Conservation (phyloP, 805 yeast genomes). For the Kregervanrija fluxuum region DNA sequence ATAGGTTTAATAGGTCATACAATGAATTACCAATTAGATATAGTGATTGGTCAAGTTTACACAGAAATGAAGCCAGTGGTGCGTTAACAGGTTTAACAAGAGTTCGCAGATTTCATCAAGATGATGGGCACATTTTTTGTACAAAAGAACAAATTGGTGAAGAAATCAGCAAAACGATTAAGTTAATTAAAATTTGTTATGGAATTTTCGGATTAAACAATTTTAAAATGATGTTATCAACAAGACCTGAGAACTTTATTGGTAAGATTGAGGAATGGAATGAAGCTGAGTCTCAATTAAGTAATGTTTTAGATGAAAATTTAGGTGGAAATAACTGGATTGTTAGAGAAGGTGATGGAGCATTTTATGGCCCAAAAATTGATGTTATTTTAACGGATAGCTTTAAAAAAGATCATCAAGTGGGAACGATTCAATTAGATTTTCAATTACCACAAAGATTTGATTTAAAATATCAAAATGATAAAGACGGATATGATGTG, state of each 20-base stretch:
- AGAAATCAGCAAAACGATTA: conserved; percentile 69
- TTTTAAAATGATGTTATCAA: conserved; percentile 66
- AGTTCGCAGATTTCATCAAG: conserved; percentile 94
- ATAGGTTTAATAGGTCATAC: conserved; percentile 68
- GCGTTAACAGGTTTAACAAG: conserved; percentile 89
- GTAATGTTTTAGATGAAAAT: conserved; percentile 45
- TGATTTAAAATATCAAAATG: conserved; percentile 57
- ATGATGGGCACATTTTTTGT: conserved; percentile 96
- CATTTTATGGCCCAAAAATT: conserved; percentile 93
- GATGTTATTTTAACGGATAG: conserved; percentile 81
- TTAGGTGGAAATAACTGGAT: conserved; percentile 52
- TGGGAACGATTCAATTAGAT: conserved; percentile 92
- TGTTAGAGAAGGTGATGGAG: conserved; percentile 91
- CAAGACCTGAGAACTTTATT: conserved; percentile 77
- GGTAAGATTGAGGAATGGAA: conserved; percentile 80
- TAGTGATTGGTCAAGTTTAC: conserved; percentile 87
- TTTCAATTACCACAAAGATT: conserved; percentile 90
- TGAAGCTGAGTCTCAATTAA: conserved; percentile 65
- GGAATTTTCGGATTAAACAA: conserved; percentile 51
- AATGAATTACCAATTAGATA: conserved; percentile 80
- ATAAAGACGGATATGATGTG: conserved; percentile 42
- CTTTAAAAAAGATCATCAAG: conserved; percentile 77
- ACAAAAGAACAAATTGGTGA: conserved; percentile 61
- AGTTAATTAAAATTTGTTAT: conserved; percentile 71
- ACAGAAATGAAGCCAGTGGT: conserved; percentile 92